phyloP scores from a whole-genome alignment of 805 yeast genomes.

The Saturnispora ahearnii region DNA sequence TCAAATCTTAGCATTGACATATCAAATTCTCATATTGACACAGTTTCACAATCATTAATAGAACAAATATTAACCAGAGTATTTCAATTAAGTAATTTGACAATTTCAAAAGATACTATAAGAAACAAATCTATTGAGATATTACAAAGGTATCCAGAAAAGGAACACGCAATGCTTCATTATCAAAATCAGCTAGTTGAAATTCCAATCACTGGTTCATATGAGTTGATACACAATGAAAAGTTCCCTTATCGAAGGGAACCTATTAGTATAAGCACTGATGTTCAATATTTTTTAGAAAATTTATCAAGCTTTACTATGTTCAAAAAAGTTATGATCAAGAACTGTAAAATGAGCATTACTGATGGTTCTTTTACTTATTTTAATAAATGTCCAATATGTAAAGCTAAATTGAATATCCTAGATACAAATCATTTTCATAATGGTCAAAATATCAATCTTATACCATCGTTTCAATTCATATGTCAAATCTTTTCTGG shows the following conservation, averaged over 20 bases:
- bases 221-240: slow-evolving; percentile 2
- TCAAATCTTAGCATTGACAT: not conserved
- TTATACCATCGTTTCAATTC: not conserved
- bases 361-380: not conserved
- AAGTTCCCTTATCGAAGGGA: slow-evolving; percentile 15
- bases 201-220: slow-evolving; percentile 8
- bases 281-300: slow-evolving; percentile 3
- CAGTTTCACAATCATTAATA: not conserved
- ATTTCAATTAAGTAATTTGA: not conserved
- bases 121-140: not conserved
- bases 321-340: slow-evolving; percentile 12
- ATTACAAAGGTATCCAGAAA: slow-evolving; percentile 2
- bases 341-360: slow-evolving; percentile 3
- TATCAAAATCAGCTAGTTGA: slow-evolving; percentile 13
- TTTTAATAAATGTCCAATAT: not conserved
- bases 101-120: not conserved
- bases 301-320: slow-evolving; percentile 7
- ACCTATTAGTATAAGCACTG: slow-evolving; percentile 12
- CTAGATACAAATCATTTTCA: not conserved
- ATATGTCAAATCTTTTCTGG: slow-evolving; percentile 3
- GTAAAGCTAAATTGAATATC: not conserved
- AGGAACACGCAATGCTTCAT: not conserved
- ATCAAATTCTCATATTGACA: not conserved
- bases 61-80: not conserved
- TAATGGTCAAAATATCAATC: not conserved